Base-by-base conservation (phyloP, 805 yeast genomes). In the Ogataea neopini region DNA sequence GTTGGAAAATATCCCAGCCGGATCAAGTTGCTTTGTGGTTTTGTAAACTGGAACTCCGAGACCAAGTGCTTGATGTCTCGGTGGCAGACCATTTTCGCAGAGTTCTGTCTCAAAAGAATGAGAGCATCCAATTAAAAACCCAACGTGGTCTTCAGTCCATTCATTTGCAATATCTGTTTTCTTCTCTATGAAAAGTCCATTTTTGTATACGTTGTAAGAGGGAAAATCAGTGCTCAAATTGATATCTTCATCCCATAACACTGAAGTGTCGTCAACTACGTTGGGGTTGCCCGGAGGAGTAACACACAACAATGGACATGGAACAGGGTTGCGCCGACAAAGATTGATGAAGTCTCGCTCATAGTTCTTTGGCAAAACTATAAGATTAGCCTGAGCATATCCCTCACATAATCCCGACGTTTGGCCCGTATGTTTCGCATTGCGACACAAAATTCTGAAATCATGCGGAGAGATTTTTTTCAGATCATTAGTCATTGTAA, bases 91-190 rank as follows among this genome's bases (percentile, higher is more conserved):
- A 10, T 60, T 62, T 20, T 49, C 47, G 14, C 48, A 45, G 20
- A 72, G 56, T 2, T 68, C 73, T 18, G 54, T 49, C 48, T 72
- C 76, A 50, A 72, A 72, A 2, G 74, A 69, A 45, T 57, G 70
- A 1, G 75, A 71, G 48, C 76, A 72, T 13, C 76, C 76, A 23
- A 72, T 66, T 13, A 72, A 48, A 43, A 72, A 72, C 6, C 73
- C 76, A n/a, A 71, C 68, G 47, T 71, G 64, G 19, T 58, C 60
- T 2, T 52, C 51, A 1, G 58, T 50, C 75, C 75, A 72, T 43
- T 66, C 66, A 0, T 59, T 45, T 4, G 20, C 38, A 6, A 71
- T 61, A 45, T 66, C 59, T 2, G 44, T 44, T 15, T 61, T 61
- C 7, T 56, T 50, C 9, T 49, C 58, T 13, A 55, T 47, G 6